These are phyloP conservation scores for Mikania micrantha DNA, from an alignment of 129 eudicot genomes.

Conservation along the genomic window DNA sequence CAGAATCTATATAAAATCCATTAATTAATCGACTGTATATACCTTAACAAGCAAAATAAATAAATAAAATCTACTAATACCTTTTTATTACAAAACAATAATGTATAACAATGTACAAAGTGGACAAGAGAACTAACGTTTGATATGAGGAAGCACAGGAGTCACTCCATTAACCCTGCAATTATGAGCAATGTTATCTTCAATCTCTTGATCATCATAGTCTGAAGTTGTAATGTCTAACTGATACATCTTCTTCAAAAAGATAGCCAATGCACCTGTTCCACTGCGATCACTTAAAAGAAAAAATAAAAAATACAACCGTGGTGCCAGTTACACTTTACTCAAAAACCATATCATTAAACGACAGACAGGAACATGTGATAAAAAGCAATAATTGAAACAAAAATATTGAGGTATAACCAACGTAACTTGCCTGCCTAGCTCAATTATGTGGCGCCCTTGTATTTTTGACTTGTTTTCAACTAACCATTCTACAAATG, in stretches of 20 bases:
- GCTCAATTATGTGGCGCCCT: conserved; percentile 56
- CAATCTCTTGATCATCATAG: conserved; percentile 87
- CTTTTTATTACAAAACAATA: background rate
- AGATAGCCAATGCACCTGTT: conserved; percentile 94
- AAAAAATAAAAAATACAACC: conserved; percentile 7
- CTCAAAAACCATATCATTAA: background rate
- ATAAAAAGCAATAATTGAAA: background rate
- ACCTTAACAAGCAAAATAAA: background rate
- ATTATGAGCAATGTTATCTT: conserved; percentile 87
- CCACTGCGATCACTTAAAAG: conserved; percentile 55
- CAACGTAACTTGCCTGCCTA: conserved; percentile 62
- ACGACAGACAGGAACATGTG: background rate
- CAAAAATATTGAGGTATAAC: background rate
- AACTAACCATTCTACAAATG: conserved; percentile 88
- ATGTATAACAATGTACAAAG: background rate
- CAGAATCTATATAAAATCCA: background rate
- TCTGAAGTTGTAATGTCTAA: conserved; percentile 90
- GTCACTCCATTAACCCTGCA: conserved; percentile 69
- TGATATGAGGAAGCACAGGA: conserved; percentile 82
- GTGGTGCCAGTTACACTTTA: background rate
- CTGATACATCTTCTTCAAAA: conserved; percentile 50
- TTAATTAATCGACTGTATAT: too few species aligned
- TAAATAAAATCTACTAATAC: background rate
- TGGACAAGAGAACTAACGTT: conserved; percentile 44
- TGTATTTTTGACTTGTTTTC: conserved; percentile 53